Percentiles rank a stretch among this genome's conserved stretches.
These are phyloP conservation scores for Pleurotus sapidus DNA, from an alignment of 768 basidiomycete genomes.

Conservation along the genomic window DNA sequence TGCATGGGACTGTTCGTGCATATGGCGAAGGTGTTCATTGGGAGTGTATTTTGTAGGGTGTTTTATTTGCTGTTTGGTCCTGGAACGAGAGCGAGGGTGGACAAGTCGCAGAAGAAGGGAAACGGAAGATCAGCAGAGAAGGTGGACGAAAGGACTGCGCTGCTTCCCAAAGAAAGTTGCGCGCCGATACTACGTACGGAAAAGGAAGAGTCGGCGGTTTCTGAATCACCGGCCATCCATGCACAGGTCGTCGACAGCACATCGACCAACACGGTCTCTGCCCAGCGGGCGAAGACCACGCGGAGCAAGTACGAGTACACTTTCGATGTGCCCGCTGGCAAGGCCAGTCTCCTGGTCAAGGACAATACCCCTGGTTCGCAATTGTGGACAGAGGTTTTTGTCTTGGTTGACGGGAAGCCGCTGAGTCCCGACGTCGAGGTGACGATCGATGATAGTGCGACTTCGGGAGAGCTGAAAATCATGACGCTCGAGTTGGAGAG, in stretches of 20 bases:
- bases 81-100: neutral
- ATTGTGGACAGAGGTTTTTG: neutral
- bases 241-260: too few species aligned
- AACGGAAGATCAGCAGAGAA: neutral
- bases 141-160: neutral
- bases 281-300: too few species aligned
- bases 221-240: too few species aligned
- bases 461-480: neutral
- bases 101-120: neutral
- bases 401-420: neutral
- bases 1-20: constrained; percentile 6
- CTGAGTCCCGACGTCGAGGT: neutral
- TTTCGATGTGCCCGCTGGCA: constrained; percentile 1
- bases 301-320: neutral
- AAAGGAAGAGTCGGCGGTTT: too few species aligned
- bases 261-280: too few species aligned
- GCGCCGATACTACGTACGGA: neutral
- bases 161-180: neutral
- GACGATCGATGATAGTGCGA: neutral
- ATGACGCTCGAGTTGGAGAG: neutral
- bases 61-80: constrained; percentile 1
- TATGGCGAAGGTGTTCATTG: constrained; percentile 6
- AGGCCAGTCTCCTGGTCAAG: neutral
- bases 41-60: constrained; percentile 3
- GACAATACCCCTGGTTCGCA: neutral